Evolutionary conservation across 768 basidiomycete species (phyloP).

Genomic region (Boletus edulis): DNA sequence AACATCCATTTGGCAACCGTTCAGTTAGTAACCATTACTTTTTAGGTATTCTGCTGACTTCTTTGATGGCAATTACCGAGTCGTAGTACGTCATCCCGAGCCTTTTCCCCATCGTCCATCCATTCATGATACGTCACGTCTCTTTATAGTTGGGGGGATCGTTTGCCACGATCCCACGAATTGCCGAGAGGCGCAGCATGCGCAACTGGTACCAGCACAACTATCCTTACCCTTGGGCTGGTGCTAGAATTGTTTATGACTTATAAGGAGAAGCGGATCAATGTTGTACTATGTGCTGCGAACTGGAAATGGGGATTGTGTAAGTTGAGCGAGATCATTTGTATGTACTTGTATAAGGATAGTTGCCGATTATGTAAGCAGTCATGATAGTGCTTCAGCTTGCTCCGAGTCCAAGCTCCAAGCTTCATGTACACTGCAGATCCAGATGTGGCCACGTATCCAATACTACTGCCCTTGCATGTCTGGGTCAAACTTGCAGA

Average conservation of each 20-base stretch:
- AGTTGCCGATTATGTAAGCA: conserved; percentile 11
- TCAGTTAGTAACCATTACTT: neutral
- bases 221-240: conserved; percentile 88
- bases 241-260: conserved; percentile 68
- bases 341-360: conserved; percentile 3
- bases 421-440: too few relatives aligned
- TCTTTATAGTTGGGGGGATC: conserved; percentile 79
- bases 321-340: neutral
- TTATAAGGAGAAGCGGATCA: conserved; percentile 7
- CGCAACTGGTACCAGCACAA: conserved; percentile 93
- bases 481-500: conserved; percentile 39
- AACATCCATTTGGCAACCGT: neutral
- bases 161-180: conserved; percentile 79
- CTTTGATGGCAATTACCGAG: conserved; percentile 82
- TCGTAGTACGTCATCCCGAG: conserved; percentile 63
- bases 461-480: conserved; percentile 77
- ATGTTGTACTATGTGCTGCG: neutral
- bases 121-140: neutral
- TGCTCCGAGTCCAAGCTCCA: too few relatives aligned
- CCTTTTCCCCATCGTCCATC: neutral
- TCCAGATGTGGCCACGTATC: conserved; percentile 37
- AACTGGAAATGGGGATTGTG: neutral
- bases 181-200: conserved; percentile 71
- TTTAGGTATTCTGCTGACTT: conserved; percentile 81
- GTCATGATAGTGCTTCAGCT: too few relatives aligned